Base-by-base conservation (phyloP, 495 filamentous ascomycete genomes). In the Penicillium paradoxum region DNA sequence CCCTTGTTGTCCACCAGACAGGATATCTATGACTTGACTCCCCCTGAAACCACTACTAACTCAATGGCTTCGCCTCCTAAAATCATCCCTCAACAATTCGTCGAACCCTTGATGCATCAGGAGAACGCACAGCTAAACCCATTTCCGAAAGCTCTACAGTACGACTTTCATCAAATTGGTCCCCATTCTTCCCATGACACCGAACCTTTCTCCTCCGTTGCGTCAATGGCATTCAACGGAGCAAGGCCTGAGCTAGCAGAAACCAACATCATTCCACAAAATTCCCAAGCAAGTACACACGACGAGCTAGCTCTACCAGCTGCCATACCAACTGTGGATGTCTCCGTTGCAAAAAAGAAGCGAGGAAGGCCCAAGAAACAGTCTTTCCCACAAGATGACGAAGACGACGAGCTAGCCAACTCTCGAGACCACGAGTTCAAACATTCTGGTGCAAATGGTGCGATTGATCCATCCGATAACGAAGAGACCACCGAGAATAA, bases 161-260 rank as follows among this genome's bases (percentile, higher is more conserved):
- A 59, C 17, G 62, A 64, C 14, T 65, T 69, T n/a, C 55, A 66
- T 38, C 63, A 73, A 44, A 51, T 46, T 1, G 41, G 49, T 17
- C 36, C 46, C 10, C 60, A 55, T 36, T 75, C 73, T 2, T 70
- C 73, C 5, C 71, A 74, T 42, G 73, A 75, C 38, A 75, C 73
- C 2, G 63, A 72, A 24, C 73, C 73, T 15, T 51, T 72, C n/a
- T 75, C 72, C 3, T 73, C 73, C 11, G 50, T 69, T 9, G 24
- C 51, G 6, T 69, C 68, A 1, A 56, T 62, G 1, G 49, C 55
- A 14, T 19, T 55, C 14, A 63, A 40, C 22, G 58, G 64, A 51
- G 32, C 58, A 2, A 73, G 63, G 13, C 68, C 59, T 25, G 67
- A 70, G 17, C 59, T 50, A 42, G 27, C 38, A 5, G 45, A 21